Evolutionary conservation across 192 early-diverging fungal species (phyloP), one percentile per base, ranked within the genome.

Genomic region (Geranomyces michiganensis): DNA sequence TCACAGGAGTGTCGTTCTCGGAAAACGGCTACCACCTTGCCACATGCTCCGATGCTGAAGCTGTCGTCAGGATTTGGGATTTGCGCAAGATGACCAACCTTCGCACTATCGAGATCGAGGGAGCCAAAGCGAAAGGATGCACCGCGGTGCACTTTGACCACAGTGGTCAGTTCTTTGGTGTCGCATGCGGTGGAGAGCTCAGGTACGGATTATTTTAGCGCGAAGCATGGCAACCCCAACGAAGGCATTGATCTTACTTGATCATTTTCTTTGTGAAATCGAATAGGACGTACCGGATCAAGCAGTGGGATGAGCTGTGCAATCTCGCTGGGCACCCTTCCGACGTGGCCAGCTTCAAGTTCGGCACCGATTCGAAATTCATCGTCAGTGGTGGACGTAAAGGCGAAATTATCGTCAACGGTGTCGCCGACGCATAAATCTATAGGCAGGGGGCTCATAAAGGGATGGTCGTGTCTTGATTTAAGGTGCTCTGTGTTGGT

Each of bases 1-100:
- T 94, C 68, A 87, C 81, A 48, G 85, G 90, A 22, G 76, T 99
- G 72, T 78, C 91, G 15, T 97, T 99, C 73, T 90, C 90, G 55
- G 95, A 97, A 65, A 97, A 97, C 77, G 96, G 96, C 43, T 98
- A 97, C 77, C 83, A 92, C 71, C 85, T 99, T 71, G 94, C 92
- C 14, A 90, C 95, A 21, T 83, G 83, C 27, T 83, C 88, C 0
- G 85, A 88, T 62, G 87, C 87, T 44, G 79, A 85, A n/a, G 67
- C 48, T 19, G 69, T 89, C 22, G 93, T 95, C 6, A 89, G 89
- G 60, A 75, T 96, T 56, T 99, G 96, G 96, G 96, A 99, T 83
- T 83, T 99, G 62, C 87, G 96, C 69, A 99, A 96, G 48, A 82
- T 95, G 44, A 82, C 82, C 51, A 82, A 86, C 63, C 79, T 89